A percentile compares a stretch with the other conserved stretches of the same genome.
Conservation (phyloP, 2,329 filamentous ascomycete species). For the Colletotrichum spinosum region DNA sequence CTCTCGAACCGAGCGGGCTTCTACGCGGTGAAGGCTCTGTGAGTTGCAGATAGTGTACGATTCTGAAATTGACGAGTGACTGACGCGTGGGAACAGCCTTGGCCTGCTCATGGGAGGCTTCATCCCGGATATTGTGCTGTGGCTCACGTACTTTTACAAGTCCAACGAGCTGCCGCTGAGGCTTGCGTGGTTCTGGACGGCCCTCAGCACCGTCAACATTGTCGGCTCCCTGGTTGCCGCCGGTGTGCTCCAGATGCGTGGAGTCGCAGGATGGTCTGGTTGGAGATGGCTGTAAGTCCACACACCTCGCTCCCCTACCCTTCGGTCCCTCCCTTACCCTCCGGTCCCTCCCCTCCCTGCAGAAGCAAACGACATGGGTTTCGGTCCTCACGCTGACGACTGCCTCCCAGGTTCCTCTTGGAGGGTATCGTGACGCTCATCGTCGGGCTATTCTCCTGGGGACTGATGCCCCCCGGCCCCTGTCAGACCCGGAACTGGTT, state of each 20-base stretch:
- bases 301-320: background rate
- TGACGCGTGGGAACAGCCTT: conserved; percentile 38
- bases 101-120: conserved; percentile 63
- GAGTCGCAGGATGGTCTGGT: conserved; percentile 50
- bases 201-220: conserved; percentile 42
- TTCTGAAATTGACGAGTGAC: too few relatives aligned
- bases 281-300: conserved; percentile 55
- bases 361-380: background rate
- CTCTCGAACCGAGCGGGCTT: conserved; percentile 51
- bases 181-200: conserved; percentile 47
- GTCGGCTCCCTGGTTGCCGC: conserved; percentile 61
- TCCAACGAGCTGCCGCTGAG: conserved; percentile 45
- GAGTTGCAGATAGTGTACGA: too few relatives aligned
- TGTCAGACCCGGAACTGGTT: conserved; percentile 66
- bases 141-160: conserved; percentile 49
- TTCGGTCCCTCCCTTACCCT: too few relatives aligned
- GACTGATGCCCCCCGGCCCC: conserved; percentile 58
- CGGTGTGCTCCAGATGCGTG: conserved; percentile 50
- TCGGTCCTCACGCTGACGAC: background rate
- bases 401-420: conserved; percentile 56
- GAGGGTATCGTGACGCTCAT: conserved; percentile 58
- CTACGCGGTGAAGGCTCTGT: conserved; percentile 54
- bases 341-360: background rate
- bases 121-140: conserved; percentile 54
- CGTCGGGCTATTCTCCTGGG: conserved; percentile 57